Conservation (phyloP, 345 rosid genomes). For the Eucalyptus pauciflora region DNA sequence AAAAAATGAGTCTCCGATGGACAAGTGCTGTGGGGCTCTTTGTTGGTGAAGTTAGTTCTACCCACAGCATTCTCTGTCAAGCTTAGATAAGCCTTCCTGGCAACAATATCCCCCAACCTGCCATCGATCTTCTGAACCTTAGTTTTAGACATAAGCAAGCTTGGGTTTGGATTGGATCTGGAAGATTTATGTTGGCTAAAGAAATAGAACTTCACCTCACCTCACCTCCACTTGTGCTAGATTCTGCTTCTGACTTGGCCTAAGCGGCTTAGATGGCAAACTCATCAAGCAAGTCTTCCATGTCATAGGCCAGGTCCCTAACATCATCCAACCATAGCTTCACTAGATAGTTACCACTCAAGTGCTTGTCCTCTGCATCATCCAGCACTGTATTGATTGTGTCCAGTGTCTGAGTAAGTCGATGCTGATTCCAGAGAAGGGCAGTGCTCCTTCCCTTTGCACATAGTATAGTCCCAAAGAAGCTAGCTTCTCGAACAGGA, state of each 20-base stretch:
- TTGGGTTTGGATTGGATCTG: rapidly evolving
- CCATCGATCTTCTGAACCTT: neutral
- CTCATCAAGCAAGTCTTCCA: neutral
- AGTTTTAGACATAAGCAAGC: neutral
- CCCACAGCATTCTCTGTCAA: neutral
- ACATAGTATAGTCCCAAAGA: neutral
- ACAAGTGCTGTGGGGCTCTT: neutral
- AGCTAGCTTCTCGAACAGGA: neutral
- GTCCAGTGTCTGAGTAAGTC: neutral
- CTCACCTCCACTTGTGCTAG: neutral
- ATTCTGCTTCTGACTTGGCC: neutral
- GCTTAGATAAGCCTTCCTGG: neutral
- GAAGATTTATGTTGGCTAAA: neutral
- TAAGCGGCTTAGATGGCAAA: rapidly evolving
- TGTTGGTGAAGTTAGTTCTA: neutral
- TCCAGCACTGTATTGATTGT: neutral
- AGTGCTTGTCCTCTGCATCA: neutral
- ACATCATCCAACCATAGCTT: neutral
- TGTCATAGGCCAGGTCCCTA: neutral
- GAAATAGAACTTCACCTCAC: neutral
- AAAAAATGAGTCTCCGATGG: neutral
- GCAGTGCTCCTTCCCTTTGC: neutral
- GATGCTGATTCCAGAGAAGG: neutral
- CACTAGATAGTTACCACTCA: neutral
- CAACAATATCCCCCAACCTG: neutral